These are phyloP conservation scores for Tuber microsphaerosporum DNA, from an alignment of 495 filamentous ascomycete species.

Conservation along the genomic window DNA sequence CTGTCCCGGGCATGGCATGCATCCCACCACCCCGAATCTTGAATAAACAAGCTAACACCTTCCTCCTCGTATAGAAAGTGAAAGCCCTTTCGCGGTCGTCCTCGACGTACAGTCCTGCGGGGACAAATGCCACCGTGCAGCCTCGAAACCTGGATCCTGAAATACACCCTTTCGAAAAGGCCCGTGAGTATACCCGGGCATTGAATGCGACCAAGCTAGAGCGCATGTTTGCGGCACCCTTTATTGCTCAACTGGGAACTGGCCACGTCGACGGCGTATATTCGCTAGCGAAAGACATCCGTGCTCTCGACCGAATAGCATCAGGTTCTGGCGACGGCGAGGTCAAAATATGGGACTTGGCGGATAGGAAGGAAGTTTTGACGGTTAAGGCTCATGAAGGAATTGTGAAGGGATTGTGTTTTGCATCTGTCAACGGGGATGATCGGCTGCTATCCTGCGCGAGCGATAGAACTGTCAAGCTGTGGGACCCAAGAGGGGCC, in stretches of 20 bases:
- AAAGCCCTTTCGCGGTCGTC: constrained; percentile 79
- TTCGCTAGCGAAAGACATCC: constrained; percentile 62
- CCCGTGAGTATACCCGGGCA: constrained; percentile 82
- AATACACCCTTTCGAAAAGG: constrained; percentile 89
- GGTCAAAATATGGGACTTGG: constrained; percentile 89
- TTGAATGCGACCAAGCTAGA: constrained; percentile 90
- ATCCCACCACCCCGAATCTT: not conserved
- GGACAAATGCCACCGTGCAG: constrained; percentile 62
- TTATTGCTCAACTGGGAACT: constrained; percentile 74
- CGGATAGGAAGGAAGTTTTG: constrained; percentile 71
- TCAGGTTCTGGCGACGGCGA: constrained; percentile 80
- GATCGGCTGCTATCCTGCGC: constrained; percentile 84
- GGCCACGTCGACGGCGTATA: constrained; percentile 95
- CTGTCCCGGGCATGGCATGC: not conserved
- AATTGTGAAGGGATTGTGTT: constrained; percentile 85
- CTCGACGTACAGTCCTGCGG: constrained; percentile 69
- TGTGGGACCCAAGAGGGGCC: constrained; percentile 62
- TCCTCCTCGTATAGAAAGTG: constrained; percentile 61
- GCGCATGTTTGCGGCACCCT: constrained; percentile 91
- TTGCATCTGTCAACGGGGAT: constrained; percentile 56
- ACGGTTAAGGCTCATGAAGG: constrained; percentile 73
- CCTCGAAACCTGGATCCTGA: constrained; percentile 87
- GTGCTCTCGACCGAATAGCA: constrained; percentile 62
- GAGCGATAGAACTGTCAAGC: constrained; percentile 74
- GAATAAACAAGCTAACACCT: not conserved